Conservation (phyloP, 306 rosid species). For the Inga laurina region DNA sequence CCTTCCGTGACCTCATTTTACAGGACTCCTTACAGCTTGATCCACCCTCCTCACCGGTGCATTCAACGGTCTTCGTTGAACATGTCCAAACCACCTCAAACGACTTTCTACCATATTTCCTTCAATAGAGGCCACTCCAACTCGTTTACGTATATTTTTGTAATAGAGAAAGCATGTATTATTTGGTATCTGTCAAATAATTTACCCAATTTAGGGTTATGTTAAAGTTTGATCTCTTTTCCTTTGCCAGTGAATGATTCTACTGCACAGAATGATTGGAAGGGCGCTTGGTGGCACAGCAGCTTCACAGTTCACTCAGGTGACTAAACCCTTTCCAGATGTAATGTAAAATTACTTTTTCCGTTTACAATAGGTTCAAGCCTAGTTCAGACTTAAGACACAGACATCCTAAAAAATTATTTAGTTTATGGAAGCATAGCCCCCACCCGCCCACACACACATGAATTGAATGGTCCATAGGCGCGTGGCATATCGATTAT, state of each 20-base stretch:
- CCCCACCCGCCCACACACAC: neutral
- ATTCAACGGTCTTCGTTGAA: too few species aligned
- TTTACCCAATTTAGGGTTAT: conserved; percentile 2
- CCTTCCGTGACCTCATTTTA: too few species aligned
- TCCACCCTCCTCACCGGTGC: too few species aligned
- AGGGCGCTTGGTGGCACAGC: conserved; percentile 99
- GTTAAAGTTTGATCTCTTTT: conserved; percentile 27
- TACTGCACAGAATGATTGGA: conserved; percentile 90
- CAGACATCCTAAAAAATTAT: conserved; percentile 23
- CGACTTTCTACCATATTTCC: too few species aligned
- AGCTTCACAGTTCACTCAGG: conserved; percentile 81
- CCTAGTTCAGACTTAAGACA: conserved; percentile 26
- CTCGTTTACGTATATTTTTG: neutral
- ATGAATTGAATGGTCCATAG: conserved; percentile 10
- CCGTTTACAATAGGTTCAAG: conserved; percentile 7
- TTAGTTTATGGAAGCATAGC: conserved; percentile 1
- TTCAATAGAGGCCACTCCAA: too few species aligned
- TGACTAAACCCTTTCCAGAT: conserved; percentile 38
- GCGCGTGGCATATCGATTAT: conserved; percentile 26
- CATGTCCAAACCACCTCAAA: too few species aligned
- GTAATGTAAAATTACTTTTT: neutral
- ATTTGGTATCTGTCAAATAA: neutral
- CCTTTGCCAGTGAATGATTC: conserved; percentile 74
- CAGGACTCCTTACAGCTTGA: too few species aligned
- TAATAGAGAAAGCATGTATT: neutral